Percentiles rank a stretch among this genome's conserved stretches.
Evolutionary conservation across 768 basidiomycete genomes (phyloP).

Genomic region (Sarcomyxa edulis): DNA sequence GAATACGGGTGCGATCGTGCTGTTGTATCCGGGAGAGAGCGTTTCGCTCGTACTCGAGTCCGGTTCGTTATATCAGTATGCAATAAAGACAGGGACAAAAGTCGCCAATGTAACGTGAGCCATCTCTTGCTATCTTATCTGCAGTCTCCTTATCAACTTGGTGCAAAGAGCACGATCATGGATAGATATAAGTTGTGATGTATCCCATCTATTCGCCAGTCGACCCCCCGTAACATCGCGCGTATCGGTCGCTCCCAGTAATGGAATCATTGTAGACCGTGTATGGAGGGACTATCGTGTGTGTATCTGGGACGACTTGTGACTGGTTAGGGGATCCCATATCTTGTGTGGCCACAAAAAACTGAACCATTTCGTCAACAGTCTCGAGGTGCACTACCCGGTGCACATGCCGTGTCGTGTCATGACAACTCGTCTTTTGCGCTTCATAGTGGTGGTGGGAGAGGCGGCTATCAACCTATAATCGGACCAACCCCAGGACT

Average conservation of each 20-base stretch:
- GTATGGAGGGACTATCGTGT: constrained; percentile 65
- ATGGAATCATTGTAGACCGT: constrained; percentile 59
- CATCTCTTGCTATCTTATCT: constrained; percentile 4
- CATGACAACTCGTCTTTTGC: too few species aligned
- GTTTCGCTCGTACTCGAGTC: constrained; percentile 67
- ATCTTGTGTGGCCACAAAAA: too few species aligned
- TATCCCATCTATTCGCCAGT: constrained; percentile 55
- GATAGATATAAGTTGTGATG: constrained; percentile 56
- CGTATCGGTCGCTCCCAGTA: constrained; percentile 31
- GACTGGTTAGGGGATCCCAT: too few species aligned
- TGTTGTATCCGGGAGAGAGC: constrained; percentile 58
- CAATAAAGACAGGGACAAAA: constrained; percentile 57
- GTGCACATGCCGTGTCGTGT: too few species aligned
- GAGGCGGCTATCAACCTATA: too few species aligned
- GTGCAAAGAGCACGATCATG: constrained; percentile 52
- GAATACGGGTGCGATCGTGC: constrained; percentile 43
- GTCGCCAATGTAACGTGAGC: constrained; percentile 69
- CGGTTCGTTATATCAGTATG: constrained; percentile 64
- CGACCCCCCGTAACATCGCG: constrained; percentile 22
- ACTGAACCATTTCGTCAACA: too few species aligned
- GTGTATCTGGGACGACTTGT: constrained; percentile 40
- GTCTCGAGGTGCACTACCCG: too few species aligned
- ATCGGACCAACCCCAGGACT: too few species aligned
- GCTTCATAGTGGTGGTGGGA: too few species aligned
- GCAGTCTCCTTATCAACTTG: constrained; percentile 3